Conservation (phyloP, 495 filamentous ascomycete species). For the Daldinia childiae region DNA sequence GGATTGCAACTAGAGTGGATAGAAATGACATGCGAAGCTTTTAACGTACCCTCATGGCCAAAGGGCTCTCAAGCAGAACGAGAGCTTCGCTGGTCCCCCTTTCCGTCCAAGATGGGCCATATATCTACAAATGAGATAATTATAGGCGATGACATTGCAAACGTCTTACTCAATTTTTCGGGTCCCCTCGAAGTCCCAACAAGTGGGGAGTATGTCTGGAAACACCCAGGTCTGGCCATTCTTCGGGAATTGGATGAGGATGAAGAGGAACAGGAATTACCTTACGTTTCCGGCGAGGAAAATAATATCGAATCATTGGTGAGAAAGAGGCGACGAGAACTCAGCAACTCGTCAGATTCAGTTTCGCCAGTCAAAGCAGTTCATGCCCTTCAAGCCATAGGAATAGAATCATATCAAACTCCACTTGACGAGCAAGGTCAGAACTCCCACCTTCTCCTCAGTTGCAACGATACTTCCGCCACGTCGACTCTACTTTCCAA, state of each 20-base stretch:
- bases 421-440: background rate
- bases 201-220: conserved; percentile 59
- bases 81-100: conserved; percentile 59
- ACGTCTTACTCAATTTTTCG: conserved; percentile 41
- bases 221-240: conserved; percentile 61
- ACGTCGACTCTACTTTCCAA: conserved; percentile 42
- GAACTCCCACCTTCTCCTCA: conserved; percentile 29
- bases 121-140: conserved; percentile 47
- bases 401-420: background rate
- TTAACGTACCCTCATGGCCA: conserved; percentile 52
- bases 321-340: conserved; percentile 37
- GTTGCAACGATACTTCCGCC: conserved; percentile 28
- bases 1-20: conserved; percentile 47
- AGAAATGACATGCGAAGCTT: conserved; percentile 34
- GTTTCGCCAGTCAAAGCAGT: conserved; percentile 15
- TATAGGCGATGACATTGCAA: conserved; percentile 32
- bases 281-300: conserved; percentile 11
- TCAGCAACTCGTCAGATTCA: background rate
- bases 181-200: conserved; percentile 43
- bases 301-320: conserved; percentile 25
- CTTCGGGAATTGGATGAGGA: conserved; percentile 57
- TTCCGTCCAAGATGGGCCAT: conserved; percentile 49
- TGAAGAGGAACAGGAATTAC: conserved; percentile 59
- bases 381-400: background rate
- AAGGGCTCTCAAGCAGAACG: conserved; percentile 54